These are phyloP conservation scores for Pichia sp. DNA, from an alignment of 1,139 yeast species.

Conservation along the genomic window DNA sequence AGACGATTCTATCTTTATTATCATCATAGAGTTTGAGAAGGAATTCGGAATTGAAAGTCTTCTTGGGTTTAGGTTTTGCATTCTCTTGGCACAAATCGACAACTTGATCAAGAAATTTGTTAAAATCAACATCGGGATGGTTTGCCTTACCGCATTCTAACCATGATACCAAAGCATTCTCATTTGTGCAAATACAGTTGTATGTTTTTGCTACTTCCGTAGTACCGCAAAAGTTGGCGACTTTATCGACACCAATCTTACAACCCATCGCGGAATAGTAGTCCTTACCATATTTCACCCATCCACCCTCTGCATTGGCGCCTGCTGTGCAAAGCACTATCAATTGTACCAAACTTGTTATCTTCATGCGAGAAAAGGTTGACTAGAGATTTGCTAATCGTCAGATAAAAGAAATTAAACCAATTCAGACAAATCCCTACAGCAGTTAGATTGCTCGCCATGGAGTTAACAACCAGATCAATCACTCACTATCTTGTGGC, in stretches of 20 bases:
- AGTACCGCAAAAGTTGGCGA: constrained; percentile 28
- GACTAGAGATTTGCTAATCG: too few relatives aligned
- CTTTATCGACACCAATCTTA: constrained; percentile 26
- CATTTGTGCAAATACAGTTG: constrained; percentile 20
- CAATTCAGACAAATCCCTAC: too few relatives aligned
- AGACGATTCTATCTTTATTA: constrained; percentile 36
- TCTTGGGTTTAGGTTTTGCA: neutral
- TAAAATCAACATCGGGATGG: neutral
- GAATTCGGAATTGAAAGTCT: neutral
- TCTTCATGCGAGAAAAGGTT: too few relatives aligned
- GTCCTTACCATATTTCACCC: constrained; percentile 13
- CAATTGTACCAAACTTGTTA: neutral
- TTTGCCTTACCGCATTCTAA: constrained; percentile 10
- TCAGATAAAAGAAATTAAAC: too few relatives aligned
- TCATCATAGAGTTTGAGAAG: neutral
- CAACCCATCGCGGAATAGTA: constrained; percentile 28
- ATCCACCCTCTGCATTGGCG: constrained; percentile 1
- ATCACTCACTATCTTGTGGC: too few relatives aligned
- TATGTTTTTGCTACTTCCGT: constrained; percentile 18
- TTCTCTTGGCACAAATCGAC: constrained; percentile 1
- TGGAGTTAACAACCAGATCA: too few relatives aligned
- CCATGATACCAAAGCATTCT: constrained; percentile 15
- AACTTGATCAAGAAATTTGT: constrained; percentile 1
- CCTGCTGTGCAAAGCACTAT: neutral
- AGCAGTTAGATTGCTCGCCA: too few relatives aligned